Conservation (phyloP, 169 alveolate genomes). For the Blepharisma undulans region DNA sequence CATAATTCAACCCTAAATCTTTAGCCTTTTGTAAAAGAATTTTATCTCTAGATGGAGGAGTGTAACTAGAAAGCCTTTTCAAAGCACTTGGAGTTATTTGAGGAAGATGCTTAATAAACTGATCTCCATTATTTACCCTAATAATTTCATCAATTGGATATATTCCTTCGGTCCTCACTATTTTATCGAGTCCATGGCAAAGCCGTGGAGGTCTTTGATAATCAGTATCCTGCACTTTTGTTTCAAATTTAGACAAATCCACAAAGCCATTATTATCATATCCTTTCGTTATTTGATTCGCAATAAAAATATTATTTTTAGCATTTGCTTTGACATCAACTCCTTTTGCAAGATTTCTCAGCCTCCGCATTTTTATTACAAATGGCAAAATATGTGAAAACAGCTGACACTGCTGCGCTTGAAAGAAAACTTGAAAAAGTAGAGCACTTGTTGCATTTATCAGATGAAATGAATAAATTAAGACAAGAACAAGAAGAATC, state of each 20-base stretch:
- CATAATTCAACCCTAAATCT: constrained; percentile 41
- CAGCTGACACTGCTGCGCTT: background rate
- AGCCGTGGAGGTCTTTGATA: background rate
- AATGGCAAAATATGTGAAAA: background rate
- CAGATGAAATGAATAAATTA: background rate
- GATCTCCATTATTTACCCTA: constrained; percentile 10
- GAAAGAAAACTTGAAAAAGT: constrained; percentile 12
- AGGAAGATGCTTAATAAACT: constrained; percentile 34
- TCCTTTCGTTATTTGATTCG: background rate
- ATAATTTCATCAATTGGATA: background rate
- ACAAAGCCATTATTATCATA: background rate
- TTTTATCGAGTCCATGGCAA: background rate
- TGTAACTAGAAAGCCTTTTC: constrained; percentile 53
- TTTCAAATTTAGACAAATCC: background rate
- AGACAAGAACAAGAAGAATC: constrained; percentile 21
- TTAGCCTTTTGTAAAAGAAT: constrained; percentile 48
- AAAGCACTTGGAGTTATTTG: constrained; percentile 4
- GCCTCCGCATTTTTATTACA: background rate
- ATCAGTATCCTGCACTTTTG: background rate
- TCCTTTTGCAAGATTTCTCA: background rate
- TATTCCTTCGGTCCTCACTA: constrained; percentile 25
- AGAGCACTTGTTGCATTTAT: background rate
- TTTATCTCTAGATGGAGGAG: constrained; percentile 70
- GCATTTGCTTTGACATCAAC: background rate
- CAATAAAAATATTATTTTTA: no score